Evolutionary conservation across 306 rosid species (phyloP).

Genomic region (Vachellia collinsii): DNA sequence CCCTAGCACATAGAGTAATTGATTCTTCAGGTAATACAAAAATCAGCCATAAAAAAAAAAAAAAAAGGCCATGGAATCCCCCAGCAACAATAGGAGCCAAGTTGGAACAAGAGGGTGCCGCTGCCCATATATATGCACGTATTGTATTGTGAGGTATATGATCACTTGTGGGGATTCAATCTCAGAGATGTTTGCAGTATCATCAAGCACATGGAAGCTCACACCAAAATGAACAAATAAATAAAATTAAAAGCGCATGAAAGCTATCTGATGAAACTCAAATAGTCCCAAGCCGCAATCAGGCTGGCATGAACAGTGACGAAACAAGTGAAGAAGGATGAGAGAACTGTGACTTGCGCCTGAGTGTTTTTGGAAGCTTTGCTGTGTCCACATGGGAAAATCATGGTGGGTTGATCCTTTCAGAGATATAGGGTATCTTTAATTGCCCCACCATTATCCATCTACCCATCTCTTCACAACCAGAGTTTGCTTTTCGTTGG

Average conservation of each 20-base stretch:
- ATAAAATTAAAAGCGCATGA: too few relatives aligned
- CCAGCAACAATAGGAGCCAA: not conserved
- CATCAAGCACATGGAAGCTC: constrained; percentile 26
- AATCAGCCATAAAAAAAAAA: not conserved
- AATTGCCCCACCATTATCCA: not conserved
- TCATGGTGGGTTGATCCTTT: constrained; percentile 10
- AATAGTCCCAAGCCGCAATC: constrained; percentile 10
- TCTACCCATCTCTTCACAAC: not conserved
- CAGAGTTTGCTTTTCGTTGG: not conserved
- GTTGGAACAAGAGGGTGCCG: not conserved
- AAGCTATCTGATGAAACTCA: not conserved
- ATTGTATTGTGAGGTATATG: constrained; percentile 7
- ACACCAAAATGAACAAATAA: too few relatives aligned
- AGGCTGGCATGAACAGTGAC: constrained; percentile 9
- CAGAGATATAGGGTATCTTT: constrained; percentile 8
- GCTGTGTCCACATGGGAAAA: constrained; percentile 9
- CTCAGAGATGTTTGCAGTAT: not conserved
- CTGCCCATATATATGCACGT: not conserved
- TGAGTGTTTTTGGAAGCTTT: not conserved
- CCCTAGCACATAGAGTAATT: not conserved
- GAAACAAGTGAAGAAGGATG: not conserved
- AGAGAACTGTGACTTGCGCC: constrained; percentile 22
- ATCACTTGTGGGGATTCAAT: not conserved
- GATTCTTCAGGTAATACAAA: not conserved
- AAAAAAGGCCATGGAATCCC: constrained; percentile 13